Percentiles rank a stretch among this genome's conserved stretches.
These are phyloP conservation scores for Septoria petroselini DNA, from an alignment of 2,329 filamentous ascomycete species.

Conservation along the genomic window DNA sequence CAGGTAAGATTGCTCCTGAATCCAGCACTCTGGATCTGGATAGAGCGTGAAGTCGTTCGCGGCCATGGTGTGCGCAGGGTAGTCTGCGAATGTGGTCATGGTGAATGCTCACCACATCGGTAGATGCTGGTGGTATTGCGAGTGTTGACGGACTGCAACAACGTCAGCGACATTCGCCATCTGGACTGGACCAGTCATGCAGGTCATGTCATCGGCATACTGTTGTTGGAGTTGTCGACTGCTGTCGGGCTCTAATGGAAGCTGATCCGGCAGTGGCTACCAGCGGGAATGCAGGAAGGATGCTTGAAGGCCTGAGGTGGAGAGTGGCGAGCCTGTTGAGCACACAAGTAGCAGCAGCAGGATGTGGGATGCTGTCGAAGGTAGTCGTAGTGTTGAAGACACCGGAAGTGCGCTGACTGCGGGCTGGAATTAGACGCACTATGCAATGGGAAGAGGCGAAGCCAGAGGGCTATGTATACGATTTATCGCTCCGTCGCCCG, in stretches of 20 bases:
- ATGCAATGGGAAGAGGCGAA: conserved; percentile 28
- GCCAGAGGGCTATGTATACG: conserved; percentile 33
- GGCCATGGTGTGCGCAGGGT: conserved; percentile 30
- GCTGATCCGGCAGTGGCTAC: neutral
- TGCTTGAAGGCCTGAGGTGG: neutral
- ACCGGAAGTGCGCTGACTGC: conserved; percentile 15
- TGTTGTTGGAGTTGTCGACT: neutral
- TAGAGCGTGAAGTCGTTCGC: conserved; percentile 37
- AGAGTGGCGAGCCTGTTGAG: neutral
- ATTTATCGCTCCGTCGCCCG: conserved; percentile 28
- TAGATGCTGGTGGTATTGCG: neutral
- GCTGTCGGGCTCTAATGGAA: too few relatives aligned
- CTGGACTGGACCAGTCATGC: neutral
- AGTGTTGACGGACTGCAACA: neutral
- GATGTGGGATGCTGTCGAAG: neutral
- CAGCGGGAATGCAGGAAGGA: neutral
- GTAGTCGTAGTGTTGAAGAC: neutral
- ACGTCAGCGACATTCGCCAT: conserved; percentile 6
- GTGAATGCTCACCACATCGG: conserved; percentile 14
- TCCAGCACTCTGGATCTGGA: conserved; percentile 34
- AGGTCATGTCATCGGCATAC: too few relatives aligned
- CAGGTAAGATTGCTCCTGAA: conserved; percentile 31
- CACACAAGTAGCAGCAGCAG: neutral
- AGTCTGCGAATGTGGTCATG: conserved; percentile 36
- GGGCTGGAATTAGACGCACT: conserved; percentile 22